Percentiles rank a stretch among this genome's conserved stretches.
phyloP scores from a whole-genome alignment of 805 yeast species.

The Sugiyamaella qingdaonensis region DNA sequence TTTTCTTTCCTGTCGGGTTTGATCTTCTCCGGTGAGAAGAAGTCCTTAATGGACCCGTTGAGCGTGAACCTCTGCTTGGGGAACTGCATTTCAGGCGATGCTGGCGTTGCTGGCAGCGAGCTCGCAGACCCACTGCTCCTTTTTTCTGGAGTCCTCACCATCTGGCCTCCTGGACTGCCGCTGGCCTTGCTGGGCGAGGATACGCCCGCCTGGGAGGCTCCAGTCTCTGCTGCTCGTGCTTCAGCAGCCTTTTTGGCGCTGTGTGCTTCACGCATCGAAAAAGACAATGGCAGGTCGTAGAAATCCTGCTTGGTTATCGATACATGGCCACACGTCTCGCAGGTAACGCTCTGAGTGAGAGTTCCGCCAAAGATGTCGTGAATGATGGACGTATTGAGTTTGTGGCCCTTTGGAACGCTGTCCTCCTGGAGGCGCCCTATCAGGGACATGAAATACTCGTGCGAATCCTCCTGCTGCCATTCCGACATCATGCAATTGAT shows the following conservation, averaged over 20 bases:
- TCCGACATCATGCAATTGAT: conserved; percentile 95
- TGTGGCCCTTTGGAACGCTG: conserved; percentile 83
- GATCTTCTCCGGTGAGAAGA: conserved; percentile 77
- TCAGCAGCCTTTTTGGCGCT: not conserved
- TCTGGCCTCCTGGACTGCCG: not conserved
- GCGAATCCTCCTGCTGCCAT: conserved; percentile 98
- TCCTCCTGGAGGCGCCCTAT: conserved; percentile 88
- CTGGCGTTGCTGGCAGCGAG: not conserved
- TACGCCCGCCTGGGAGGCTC: not conserved
- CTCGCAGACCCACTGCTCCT: too few relatives aligned
- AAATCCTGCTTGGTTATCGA: conserved; percentile 90
- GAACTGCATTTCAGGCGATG: conserved; percentile 4
- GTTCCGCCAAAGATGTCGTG: conserved; percentile 95
- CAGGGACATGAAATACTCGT: conserved; percentile 92
- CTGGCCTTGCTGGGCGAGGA: not conserved
- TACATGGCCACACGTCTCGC: conserved; percentile 75
- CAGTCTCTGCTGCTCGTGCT: conserved; percentile 2
- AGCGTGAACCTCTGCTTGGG: conserved; percentile 47
- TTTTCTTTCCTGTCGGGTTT: conserved; percentile 47
- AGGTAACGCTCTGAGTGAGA: conserved; percentile 76
- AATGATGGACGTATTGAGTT: conserved; percentile 72
- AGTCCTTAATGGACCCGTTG: conserved; percentile 71
- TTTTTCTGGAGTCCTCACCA: not conserved
- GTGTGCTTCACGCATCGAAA: conserved; percentile 38
- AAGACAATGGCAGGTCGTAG: conserved; percentile 82